These are phyloP conservation scores for Nicotiana attenuata DNA, from an alignment of 257 asterid genomes.

Conservation along the genomic window DNA sequence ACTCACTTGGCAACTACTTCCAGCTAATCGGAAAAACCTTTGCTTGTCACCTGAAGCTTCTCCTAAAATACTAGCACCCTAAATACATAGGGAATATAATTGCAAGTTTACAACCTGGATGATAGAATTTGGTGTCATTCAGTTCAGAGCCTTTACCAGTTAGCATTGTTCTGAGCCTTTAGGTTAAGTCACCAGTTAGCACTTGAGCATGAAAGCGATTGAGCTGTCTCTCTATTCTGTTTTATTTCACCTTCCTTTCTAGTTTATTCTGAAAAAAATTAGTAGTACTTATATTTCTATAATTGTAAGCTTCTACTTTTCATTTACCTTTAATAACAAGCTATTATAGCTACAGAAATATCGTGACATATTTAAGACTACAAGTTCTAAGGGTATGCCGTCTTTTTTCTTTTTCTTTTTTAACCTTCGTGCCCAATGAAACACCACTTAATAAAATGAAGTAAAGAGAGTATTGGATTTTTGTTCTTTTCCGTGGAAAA, in stretches of 20 bases:
- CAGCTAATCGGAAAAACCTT: neutral
- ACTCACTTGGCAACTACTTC: neutral
- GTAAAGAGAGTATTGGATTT: neutral
- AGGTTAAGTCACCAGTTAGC: neutral
- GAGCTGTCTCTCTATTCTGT: neutral
- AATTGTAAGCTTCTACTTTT: too few relatives aligned
- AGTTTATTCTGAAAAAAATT: too few relatives aligned
- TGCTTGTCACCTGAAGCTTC: neutral
- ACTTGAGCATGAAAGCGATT: neutral
- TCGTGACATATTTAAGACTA: too few relatives aligned
- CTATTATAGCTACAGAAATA: too few relatives aligned
- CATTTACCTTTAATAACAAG: too few relatives aligned
- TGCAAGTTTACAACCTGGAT: neutral
- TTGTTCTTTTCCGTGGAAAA: neutral
- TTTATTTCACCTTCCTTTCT: too few relatives aligned
- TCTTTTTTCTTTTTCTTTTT: too few relatives aligned
- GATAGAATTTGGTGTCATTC: neutral
- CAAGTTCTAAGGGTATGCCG: too few relatives aligned
- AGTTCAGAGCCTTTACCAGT: neutral
- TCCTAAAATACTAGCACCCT: neutral
- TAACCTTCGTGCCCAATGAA: too few relatives aligned
- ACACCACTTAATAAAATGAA: too few relatives aligned
- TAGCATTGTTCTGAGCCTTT: neutral
- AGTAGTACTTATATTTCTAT: too few relatives aligned
- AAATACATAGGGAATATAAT: too few relatives aligned